Evolutionary conservation across 257 asterid genomes (phyloP), one percentile per base, ranked within the genome.

Genomic region (Voacanga thouarsii): DNA sequence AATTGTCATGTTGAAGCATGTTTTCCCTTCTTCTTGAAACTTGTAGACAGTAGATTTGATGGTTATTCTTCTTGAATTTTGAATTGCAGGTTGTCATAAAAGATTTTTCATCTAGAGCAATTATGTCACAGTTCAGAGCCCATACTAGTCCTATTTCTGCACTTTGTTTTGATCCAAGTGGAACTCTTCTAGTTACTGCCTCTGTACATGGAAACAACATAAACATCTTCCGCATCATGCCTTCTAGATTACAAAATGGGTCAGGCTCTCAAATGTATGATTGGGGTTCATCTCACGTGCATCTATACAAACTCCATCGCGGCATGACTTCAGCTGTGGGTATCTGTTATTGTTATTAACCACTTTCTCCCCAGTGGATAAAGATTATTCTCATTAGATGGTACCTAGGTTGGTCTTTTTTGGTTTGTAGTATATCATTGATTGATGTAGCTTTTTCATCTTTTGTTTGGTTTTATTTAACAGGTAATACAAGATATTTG

Each of bases 281-380:
- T 72, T 84, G 87, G 85, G 80, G 84, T 78, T 74, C 85, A 75
- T 87, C 88, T 67, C 88, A 84, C 57, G 87, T 82, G 77, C 90
- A 82, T 76, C 80, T 84, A 61, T 87, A 84, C 83, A 84, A 84
- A 83, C 90, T 87, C 65, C 90, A 84, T 51, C 88, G 90, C 9
- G 90, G 90, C 78, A 78, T 87, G 84, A 84, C 90, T 78, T 82
- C 90, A 78, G 90, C 90, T 80, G 90, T 87, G 47, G 65, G 87
- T 79, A 83, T 74, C 66, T 41, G 53, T 50, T 53, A 41, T 71
- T 82, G 47, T 56, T 78, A 30, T 50, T 26, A 71, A 16, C 44
- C n/a, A 57, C 26, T 74, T 19, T 73, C 24, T 56, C 11, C 37
- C 14, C 47, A 23, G 50, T 23, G n/a, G 26, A 71, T 71, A 78